Percentiles rank a stretch among this genome's conserved stretches.
phyloP scores from a whole-genome alignment of 345 rosid species.

The Firmiana major region DNA sequence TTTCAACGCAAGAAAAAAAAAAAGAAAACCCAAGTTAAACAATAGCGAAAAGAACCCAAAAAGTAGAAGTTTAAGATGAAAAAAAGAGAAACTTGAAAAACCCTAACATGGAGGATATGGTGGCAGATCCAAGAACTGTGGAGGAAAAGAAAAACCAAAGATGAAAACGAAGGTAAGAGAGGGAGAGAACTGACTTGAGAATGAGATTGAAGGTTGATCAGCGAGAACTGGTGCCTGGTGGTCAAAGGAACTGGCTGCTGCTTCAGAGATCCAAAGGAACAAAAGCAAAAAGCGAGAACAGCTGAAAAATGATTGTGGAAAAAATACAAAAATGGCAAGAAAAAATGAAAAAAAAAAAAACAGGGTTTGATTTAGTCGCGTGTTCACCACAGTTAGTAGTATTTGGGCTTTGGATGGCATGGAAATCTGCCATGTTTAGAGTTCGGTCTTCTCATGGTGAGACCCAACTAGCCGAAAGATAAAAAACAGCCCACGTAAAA shows the following conservation, averaged over 20 bases:
- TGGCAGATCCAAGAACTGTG: slow-evolving; percentile 8
- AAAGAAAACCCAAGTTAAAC: neutral
- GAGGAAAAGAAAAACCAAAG: neutral
- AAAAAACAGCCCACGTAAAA: neutral
- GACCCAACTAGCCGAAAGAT: neutral
- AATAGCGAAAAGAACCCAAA: neutral
- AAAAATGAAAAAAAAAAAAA: neutral
- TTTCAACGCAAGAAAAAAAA: neutral
- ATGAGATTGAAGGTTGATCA: neutral
- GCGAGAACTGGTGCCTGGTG: slow-evolving; percentile 1
- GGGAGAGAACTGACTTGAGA: neutral
- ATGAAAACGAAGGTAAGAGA: neutral
- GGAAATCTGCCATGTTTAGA: neutral
- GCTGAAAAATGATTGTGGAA: neutral
- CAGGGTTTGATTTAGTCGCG: neutral
- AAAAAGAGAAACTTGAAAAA: neutral
- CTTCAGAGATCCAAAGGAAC: slow-evolving; percentile 16
- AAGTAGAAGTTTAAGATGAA: neutral
- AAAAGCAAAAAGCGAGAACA: neutral
- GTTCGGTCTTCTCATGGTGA: neutral
- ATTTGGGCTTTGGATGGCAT: neutral
- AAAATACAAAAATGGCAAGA: neutral
- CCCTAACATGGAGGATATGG: slow-evolving; percentile 1
- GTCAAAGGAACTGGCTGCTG: slow-evolving; percentile 10
- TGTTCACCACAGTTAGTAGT: neutral